These are phyloP conservation scores for Fraxinus latifolia DNA, from an alignment of 305 asterid genomes.

Conservation along the genomic window DNA sequence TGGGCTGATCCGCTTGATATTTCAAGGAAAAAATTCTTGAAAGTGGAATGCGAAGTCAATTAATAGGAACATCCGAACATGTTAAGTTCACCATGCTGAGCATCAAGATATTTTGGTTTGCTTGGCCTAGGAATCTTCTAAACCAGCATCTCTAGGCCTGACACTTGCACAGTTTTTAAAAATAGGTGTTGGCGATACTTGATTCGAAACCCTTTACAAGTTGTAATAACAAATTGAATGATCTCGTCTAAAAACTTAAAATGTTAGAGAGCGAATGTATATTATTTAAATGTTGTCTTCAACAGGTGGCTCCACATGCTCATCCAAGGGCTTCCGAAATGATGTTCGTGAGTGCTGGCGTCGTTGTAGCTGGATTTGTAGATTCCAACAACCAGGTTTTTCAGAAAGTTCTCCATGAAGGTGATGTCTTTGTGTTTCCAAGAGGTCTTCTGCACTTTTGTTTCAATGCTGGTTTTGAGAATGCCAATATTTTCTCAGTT, in stretches of 20 bases:
- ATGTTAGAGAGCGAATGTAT: not conserved
- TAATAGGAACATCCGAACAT: not conserved
- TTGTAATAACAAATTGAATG: not conserved
- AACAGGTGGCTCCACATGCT: constrained; percentile 39
- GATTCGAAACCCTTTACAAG: not conserved
- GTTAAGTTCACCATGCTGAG: not conserved
- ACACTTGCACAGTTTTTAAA: not conserved
- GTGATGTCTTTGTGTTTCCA: constrained; percentile 68
- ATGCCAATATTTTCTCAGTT: constrained; percentile 48
- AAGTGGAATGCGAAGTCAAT: not conserved
- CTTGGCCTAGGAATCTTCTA: not conserved
- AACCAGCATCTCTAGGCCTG: not conserved
- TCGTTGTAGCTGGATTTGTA: constrained; percentile 47
- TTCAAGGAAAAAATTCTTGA: not conserved
- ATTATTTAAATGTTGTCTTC: not conserved
- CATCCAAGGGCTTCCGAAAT: constrained; percentile 77
- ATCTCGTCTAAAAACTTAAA: not conserved
- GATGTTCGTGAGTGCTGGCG: constrained; percentile 50
- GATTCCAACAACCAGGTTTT: constrained; percentile 47
- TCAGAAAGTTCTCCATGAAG: constrained; percentile 43
- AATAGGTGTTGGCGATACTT: not conserved
- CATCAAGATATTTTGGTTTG: not conserved
- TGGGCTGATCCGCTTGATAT: not conserved
- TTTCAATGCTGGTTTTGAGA: constrained; percentile 57
- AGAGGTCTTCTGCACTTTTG: constrained; percentile 67